Evolutionary conservation across 768 basidiomycete species (phyloP), one percentile per base, ranked within the genome.

Genomic region (Postia placenta): DNA sequence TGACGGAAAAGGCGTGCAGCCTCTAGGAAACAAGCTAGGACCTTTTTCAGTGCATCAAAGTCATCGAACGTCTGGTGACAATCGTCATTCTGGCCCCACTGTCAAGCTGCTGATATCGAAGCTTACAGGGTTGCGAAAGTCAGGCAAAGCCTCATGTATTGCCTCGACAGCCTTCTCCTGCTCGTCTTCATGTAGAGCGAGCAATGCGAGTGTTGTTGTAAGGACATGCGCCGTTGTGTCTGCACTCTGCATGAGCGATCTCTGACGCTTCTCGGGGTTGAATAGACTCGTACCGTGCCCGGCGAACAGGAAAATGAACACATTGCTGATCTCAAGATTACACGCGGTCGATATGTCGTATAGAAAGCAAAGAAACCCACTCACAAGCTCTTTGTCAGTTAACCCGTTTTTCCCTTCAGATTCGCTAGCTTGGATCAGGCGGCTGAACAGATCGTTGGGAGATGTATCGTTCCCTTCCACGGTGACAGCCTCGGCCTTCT

Each of bases 1-100:
- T 22, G 35, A 56, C 56, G 56, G 36, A 48, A 56, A 17, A 56
- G 12, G 12, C 56, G 33, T 19, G 47, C 42, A 6, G 52, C 52
- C 37, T 56, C 56, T 17, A 54, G 42, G 43, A 56, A 56, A 37
- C 56, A 56, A 46, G 53, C 52, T 2, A 54, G 46, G 11, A 54
- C 50, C 12, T 53, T 42, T 4, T 49, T 35, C 5, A 49, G 33
- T 17, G 38, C 36, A 3, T 11, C n/a, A 17, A 49, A 43, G 24
- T 49, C 48, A 20, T 49, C 48, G 35, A 49, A 43, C 6, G 48
- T 44, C 48, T 49, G 47, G 11, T 39, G n/a, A n/a, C n/a, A n/a
- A n/a, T n/a, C n/a, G n/a, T n/a, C n/a, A n/a, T n/a, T n/a, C n/a
- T n/a, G n/a, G n/a, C n/a, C n/a, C n/a, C n/a, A n/a, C n/a, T n/a